These are phyloP conservation scores for Fusarium foetens DNA, from an alignment of 2,329 filamentous ascomycete genomes.

Conservation along the genomic window DNA sequence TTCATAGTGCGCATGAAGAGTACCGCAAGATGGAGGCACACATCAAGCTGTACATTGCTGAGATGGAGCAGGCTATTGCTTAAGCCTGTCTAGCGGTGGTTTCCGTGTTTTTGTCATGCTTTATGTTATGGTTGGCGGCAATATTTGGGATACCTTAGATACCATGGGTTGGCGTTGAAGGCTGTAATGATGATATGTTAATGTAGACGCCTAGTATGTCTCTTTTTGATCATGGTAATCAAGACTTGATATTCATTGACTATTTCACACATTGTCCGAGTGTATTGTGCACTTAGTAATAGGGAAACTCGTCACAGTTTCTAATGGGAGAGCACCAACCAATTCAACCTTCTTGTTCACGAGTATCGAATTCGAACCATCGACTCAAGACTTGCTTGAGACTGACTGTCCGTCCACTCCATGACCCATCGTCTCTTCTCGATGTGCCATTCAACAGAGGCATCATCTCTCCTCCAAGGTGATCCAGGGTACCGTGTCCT, in stretches of 20 bases:
- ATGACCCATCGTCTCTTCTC: conserved; percentile 62
- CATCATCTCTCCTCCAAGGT: conserved; percentile 61
- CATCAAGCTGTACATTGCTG: conserved; percentile 96
- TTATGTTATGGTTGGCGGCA: conserved; percentile 27
- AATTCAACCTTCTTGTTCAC: conserved; percentile 6
- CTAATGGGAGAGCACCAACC: not conserved
- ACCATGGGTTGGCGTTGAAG: conserved; percentile 56
- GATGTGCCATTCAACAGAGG: conserved; percentile 70
- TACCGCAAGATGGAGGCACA: conserved; percentile 98
- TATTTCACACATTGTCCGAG: no score
- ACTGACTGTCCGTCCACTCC: conserved; percentile 68
- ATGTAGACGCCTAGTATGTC: conserved; percentile 15
- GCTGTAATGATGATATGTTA: conserved; percentile 28
- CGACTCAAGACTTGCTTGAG: conserved; percentile 67
- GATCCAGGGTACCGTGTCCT: conserved; percentile 47
- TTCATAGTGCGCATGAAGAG: conserved; percentile 89
- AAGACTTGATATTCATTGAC: conserved; percentile 10
- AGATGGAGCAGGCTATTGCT: conserved; percentile 91
- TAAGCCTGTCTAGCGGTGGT: conserved; percentile 1
- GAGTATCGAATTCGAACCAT: conserved; percentile 64
- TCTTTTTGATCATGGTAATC: conserved; percentile 11
- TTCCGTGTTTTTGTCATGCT: conserved; percentile 14
- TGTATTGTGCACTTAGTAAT: not conserved
- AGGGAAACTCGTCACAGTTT: not conserved
- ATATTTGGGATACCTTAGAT: conserved; percentile 42